phyloP scores from a whole-genome alignment of 768 basidiomycete genomes.

The Tulasnella calospora region DNA sequence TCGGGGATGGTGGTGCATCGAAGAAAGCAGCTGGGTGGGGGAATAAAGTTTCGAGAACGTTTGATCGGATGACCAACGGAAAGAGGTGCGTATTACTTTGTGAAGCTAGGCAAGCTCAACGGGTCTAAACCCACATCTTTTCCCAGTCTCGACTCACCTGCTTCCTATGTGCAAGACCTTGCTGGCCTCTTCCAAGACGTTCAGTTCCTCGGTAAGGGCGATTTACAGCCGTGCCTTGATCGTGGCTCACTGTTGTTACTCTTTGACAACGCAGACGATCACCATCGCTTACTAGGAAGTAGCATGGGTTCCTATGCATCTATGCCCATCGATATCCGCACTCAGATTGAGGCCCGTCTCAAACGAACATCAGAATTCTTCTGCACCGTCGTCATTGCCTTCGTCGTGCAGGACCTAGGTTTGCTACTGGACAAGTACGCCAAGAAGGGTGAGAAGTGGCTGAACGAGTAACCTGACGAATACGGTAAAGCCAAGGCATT shows the following conservation, averaged over 20 bases:
- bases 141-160: slow-evolving; percentile 78
- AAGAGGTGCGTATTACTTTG: slow-evolving; percentile 59
- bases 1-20: slow-evolving; percentile 78
- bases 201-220: slow-evolving; percentile 53
- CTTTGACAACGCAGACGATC: slow-evolving; percentile 51
- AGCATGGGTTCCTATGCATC: slow-evolving; percentile 64
- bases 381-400: slow-evolving; percentile 78
- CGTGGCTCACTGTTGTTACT: neutral
- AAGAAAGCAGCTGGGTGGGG: slow-evolving; percentile 76
- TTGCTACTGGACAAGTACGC: slow-evolving; percentile 87
- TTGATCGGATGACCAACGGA: slow-evolving; percentile 81
- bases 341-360: slow-evolving; percentile 65
- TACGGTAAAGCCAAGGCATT: neutral
- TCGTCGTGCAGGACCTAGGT: slow-evolving; percentile 61
- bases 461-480: slow-evolving; percentile 56
- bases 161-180: slow-evolving; percentile 72
- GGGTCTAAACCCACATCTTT: neutral
- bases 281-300: slow-evolving; percentile 62
- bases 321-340: slow-evolving; percentile 60
- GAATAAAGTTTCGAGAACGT: slow-evolving; percentile 63
- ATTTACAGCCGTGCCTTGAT: neutral
- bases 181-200: slow-evolving; percentile 65
- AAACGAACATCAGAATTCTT: slow-evolving; percentile 88
- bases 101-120: slow-evolving; percentile 17
- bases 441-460: slow-evolving; percentile 90